phyloP scores from a whole-genome alignment of 805 yeast genomes.

The Myxozyma monticola region DNA sequence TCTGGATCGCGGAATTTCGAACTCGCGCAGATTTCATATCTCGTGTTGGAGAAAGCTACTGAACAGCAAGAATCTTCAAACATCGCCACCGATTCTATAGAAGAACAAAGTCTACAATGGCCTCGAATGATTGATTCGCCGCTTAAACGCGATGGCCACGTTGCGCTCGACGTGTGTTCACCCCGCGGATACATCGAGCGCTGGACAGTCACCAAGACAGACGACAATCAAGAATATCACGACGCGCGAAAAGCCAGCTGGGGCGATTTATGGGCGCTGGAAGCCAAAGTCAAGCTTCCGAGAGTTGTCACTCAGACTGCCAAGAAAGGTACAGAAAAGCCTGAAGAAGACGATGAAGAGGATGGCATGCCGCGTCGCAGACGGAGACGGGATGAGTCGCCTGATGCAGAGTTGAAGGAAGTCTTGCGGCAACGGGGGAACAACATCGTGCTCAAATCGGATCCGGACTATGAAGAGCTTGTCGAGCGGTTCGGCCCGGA shows the following conservation, averaged over 20 bases:
- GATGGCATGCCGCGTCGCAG: background rate
- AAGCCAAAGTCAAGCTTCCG: slow-evolving; percentile 49
- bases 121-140: slow-evolving; percentile 77
- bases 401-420: background rate
- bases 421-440: background rate
- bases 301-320: background rate
- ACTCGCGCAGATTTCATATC: slow-evolving; percentile 63
- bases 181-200: slow-evolving; percentile 78
- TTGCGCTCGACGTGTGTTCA: slow-evolving; percentile 73
- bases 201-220: slow-evolving; percentile 82
- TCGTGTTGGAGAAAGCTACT: slow-evolving; percentile 59
- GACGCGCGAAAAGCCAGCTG: slow-evolving; percentile 84
- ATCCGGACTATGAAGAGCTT: slow-evolving; percentile 9
- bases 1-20: slow-evolving; percentile 67
- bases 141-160: slow-evolving; percentile 76
- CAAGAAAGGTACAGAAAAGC: background rate
- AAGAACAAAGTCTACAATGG: slow-evolving; percentile 49
- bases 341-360: background rate
- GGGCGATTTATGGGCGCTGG: slow-evolving; percentile 87
- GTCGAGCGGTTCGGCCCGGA: slow-evolving; percentile 8
- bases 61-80: slow-evolving; percentile 40
- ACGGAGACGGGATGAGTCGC: background rate
- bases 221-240: slow-evolving; percentile 66
- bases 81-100: background rate
- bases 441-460: background rate